Base-by-base conservation (phyloP, 164 flowering plant species). In the Macadamia tetraphylla region DNA sequence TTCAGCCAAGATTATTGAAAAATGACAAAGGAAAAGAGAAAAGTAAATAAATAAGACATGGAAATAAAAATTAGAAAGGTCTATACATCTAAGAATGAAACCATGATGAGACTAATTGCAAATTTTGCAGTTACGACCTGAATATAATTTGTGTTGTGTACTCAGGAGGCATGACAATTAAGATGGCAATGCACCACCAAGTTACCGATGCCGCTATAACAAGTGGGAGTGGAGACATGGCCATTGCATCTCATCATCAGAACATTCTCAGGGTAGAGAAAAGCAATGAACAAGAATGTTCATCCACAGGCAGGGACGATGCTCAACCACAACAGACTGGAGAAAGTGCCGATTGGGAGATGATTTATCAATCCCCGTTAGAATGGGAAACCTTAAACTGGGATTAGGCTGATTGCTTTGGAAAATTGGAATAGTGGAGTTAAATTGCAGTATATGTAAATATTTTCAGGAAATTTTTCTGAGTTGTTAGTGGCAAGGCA, bases 81-180 rank as follows among this genome's bases (percentile, higher is more conserved):
- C 23, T 23, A 23, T 23, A 23, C 23, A 23, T 23, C 23, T 23
- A 23, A 23, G 23, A 23, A 23, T 23, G 23, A 23, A 23, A 23
- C 23, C 23, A 23, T 23, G 23, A 23, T 23, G 23, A 23, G 23
- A 23, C 23, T 23, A 23, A 23, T 23, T 23, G 0, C 23, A 23
- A 23, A 9, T 18, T 40, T 43, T 77, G 71, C 62, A 89, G 93
- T 69, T 87, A 68, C 79, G 87, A 75, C 77, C 74, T 61, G 96
- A 87, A 75, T 71, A 85, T 69, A 81, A 86, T 59, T 11, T 90
- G 42, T 88, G 90, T 63, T 81, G 96, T 35, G 80, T 90, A 42
- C 12, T 12, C 70, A 3, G 79, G 66, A 60, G 29, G 58, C 17
- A 62, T 29, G 30, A 29, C 44, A 9, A 73, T 53, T 15, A 68